These are phyloP conservation scores for Amanita rubescens DNA, from an alignment of 768 basidiomycete genomes.

Conservation along the genomic window DNA sequence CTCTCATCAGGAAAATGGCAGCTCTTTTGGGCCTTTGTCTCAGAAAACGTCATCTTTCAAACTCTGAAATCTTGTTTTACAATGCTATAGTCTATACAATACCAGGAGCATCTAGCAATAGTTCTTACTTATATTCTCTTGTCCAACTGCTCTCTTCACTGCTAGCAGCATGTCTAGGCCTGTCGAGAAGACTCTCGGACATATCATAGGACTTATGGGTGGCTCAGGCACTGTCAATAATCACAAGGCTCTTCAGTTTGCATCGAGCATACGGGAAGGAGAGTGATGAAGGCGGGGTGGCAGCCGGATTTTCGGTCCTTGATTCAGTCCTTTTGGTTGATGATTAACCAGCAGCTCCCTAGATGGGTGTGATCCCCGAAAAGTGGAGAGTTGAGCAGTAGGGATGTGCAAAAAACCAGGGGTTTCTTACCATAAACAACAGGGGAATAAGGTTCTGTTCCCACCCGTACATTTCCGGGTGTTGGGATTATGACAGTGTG, in stretches of 20 bases:
- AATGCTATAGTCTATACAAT: no score
- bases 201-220: constrained; percentile 57
- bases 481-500: no score
- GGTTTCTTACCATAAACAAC: no score
- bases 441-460: no score
- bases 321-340: constrained; percentile 62
- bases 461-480: no score
- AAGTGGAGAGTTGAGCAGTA: no score
- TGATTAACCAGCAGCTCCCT: constrained; percentile 13
- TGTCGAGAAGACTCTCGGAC: constrained; percentile 52
- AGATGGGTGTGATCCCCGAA: no score
- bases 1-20: no score
- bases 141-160: constrained; percentile 49
- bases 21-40: no score
- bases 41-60: no score
- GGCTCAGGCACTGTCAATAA: constrained; percentile 53
- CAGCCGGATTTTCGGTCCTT: constrained; percentile 72
- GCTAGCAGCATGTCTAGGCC: constrained; percentile 43
- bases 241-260: constrained; percentile 43
- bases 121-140: constrained; percentile 24
- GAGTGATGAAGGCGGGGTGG: constrained; percentile 88
- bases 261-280: constrained; percentile 46
- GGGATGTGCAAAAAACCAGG: no score
- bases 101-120: constrained; percentile 15
- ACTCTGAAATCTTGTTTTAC: no score